phyloP scores from a whole-genome alignment of 2,329 filamentous ascomycete genomes.

The Phyllosticta citriasiana region DNA sequence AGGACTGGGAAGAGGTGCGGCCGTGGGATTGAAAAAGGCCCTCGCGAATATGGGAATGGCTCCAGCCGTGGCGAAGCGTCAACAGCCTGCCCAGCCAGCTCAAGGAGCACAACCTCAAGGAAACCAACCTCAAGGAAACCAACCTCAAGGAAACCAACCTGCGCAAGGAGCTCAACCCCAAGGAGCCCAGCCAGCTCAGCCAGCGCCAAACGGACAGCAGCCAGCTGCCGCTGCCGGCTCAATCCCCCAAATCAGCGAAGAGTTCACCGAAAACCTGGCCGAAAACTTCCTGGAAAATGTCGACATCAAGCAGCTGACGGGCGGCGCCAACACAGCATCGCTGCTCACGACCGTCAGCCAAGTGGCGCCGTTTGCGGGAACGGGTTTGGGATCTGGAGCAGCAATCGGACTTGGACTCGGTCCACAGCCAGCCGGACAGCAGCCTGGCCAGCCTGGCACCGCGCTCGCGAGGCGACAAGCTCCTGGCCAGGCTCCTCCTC shows the following conservation, averaged over 20 bases:
- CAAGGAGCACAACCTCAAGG: background rate
- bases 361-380: background rate
- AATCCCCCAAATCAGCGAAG: background rate
- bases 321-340: background rate
- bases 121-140: background rate
- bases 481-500: background rate
- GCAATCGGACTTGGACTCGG: slow-evolving; percentile 1
- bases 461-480: background rate
- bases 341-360: slow-evolving; percentile 1
- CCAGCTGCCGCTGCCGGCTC: background rate
- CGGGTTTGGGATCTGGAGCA: slow-evolving; percentile 1
- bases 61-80: background rate
- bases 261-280: slow-evolving; percentile 2
- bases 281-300: slow-evolving; percentile 3
- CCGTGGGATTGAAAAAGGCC: slow-evolving; percentile 1
- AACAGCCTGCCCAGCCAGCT: background rate
- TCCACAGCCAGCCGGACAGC: background rate
- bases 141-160: background rate
- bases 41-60: background rate
- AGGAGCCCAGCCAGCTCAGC: background rate
- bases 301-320: background rate
- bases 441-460: background rate
- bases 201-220: background rate
- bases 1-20: background rate
- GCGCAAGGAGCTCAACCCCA: background rate